Conservation (phyloP, 164 flowering plant genomes). For the Piper longum region DNA sequence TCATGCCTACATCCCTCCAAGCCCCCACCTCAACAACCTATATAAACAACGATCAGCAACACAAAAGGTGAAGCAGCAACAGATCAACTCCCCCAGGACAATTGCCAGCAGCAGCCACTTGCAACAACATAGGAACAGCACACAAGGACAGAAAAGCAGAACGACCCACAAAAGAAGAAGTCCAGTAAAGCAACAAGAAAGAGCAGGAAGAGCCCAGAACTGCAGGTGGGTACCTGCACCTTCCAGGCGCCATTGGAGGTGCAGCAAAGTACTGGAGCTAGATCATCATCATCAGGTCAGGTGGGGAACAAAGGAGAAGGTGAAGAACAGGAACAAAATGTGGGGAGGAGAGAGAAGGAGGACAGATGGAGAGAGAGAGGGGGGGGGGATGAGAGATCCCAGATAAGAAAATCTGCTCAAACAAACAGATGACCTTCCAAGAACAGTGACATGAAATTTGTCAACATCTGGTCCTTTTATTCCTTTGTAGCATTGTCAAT, state of each 20-base stretch:
- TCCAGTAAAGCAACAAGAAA: not conserved
- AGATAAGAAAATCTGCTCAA: slow-evolving; percentile 61
- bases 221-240: slow-evolving; percentile 24
- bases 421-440: slow-evolving; percentile 79
- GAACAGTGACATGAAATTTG: slow-evolving; percentile 97
- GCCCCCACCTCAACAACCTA: slow-evolving; percentile 21
- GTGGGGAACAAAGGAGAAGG: slow-evolving; percentile 13
- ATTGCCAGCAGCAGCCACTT: slow-evolving; percentile 3
- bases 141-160: slow-evolving; percentile 2
- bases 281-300: slow-evolving; percentile 38
- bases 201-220: slow-evolving; percentile 5
- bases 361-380: slow-evolving; percentile 30
- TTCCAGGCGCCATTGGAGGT: slow-evolving; percentile 32
- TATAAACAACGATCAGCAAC: slow-evolving; percentile 13
- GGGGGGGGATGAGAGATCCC: slow-evolving; percentile 80
- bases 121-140: slow-evolving; percentile 7
- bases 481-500: slow-evolving; percentile 19
- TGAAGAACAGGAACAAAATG: slow-evolving; percentile 44
- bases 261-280: slow-evolving; percentile 5
- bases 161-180: slow-evolving; percentile 4
- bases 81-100: slow-evolving; percentile 11
- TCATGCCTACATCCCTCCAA: slow-evolving; percentile 52
- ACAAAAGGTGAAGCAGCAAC: not conserved
- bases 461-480: slow-evolving; percentile 97
- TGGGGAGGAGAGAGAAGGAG: slow-evolving; percentile 16